Percentiles rank a stretch among this genome's conserved stretches.
phyloP scores from a whole-genome alignment of 2,329 filamentous ascomycete genomes.

The Microsporum ferrugineum region DNA sequence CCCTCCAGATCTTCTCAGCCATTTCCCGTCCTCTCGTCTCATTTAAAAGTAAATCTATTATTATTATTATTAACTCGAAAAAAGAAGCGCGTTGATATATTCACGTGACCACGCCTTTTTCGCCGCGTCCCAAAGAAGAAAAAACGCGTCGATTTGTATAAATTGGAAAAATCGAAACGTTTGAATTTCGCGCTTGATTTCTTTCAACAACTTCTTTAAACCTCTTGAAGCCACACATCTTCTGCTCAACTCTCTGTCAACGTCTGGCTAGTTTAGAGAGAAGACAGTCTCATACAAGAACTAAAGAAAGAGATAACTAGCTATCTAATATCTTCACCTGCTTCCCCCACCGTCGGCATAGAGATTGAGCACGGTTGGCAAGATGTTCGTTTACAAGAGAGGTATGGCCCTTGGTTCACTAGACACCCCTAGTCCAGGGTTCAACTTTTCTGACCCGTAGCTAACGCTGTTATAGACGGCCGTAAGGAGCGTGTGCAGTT shows the following conservation, averaged over 20 bases:
- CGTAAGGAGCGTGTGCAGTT: slow-evolving; percentile 99
- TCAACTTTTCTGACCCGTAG: background rate
- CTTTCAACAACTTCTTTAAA: too few relatives aligned
- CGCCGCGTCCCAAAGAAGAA: background rate
- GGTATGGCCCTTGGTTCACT: slow-evolving; percentile 33
- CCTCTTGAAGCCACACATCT: background rate
- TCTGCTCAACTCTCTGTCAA: background rate
- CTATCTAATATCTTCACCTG: background rate
- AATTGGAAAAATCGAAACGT: background rate
- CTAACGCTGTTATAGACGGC: slow-evolving; percentile 54
- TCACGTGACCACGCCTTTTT: background rate
- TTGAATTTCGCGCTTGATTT: background rate
- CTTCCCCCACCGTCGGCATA: background rate
- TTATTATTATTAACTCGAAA: background rate
- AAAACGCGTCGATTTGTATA: background rate
- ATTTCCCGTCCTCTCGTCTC: too few relatives aligned
- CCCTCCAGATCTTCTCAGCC: too few relatives aligned
- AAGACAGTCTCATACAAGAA: background rate
- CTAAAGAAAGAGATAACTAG: background rate
- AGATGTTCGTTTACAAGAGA: slow-evolving; percentile 54
- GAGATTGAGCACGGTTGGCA: slow-evolving; percentile 15
- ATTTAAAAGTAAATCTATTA: too few relatives aligned
- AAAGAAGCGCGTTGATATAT: background rate
- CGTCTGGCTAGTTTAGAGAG: background rate
- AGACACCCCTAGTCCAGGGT: background rate